Percentiles rank a stretch among this genome's conserved stretches.
Conservation (phyloP, 2,329 filamentous ascomycete genomes). For the Mollisiaceae sp. region DNA sequence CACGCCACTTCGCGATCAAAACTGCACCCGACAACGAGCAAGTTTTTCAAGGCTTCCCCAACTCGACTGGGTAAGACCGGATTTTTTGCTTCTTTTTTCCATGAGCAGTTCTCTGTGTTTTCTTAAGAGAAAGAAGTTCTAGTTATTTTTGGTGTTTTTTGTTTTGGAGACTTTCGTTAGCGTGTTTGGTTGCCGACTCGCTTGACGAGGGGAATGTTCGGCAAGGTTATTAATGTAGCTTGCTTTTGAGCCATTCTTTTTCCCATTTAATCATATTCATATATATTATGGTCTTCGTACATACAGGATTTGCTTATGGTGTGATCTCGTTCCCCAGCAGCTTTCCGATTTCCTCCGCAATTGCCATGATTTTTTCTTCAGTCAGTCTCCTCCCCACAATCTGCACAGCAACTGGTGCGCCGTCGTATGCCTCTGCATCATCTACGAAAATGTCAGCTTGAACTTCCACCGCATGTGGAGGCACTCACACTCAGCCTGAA, state of each 20-base stretch:
- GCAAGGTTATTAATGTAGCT: not conserved
- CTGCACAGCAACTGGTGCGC: slow-evolving; percentile 39
- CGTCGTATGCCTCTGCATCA: slow-evolving; percentile 37
- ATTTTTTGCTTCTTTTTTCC: not conserved
- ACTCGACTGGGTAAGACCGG: not conserved
- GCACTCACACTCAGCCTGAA: slow-evolving; percentile 39
- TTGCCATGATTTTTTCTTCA: slow-evolving; percentile 42
- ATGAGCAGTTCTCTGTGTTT: not conserved
- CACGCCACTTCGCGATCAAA: not conserved
- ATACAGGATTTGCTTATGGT: slow-evolving; percentile 2
- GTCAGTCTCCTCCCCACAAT: slow-evolving; percentile 37
- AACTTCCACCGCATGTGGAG: slow-evolving; percentile 10
- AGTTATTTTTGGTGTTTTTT: not conserved
- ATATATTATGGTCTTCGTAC: not conserved
- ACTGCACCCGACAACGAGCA: not conserved
- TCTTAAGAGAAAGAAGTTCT: not conserved
- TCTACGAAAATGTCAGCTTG: slow-evolving; percentile 32
- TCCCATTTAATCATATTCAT: not conserved
- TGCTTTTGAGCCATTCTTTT: not conserved
- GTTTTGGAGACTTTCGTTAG: not conserved
- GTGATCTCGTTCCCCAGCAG: slow-evolving; percentile 42
- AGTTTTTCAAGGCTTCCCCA: not conserved
- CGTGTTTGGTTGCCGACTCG: not conserved
- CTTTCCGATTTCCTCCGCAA: slow-evolving; percentile 44
- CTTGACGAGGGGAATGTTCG: not conserved